phyloP scores from a whole-genome alignment of 768 basidiomycete species.

The Leccinellum luteum region DNA sequence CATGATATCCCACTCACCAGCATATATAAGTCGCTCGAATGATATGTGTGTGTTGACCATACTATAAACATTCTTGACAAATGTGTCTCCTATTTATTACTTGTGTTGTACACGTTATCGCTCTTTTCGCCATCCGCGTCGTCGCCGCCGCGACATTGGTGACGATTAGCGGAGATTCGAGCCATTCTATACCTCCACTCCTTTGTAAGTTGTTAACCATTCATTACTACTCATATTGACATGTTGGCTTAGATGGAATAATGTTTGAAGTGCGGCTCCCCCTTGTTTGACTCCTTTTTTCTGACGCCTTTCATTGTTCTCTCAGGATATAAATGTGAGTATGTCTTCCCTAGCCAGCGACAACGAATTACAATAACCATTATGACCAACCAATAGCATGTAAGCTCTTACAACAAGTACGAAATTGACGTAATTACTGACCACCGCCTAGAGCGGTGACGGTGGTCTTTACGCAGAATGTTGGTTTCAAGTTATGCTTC shows the following conservation, averaged over 20 bases:
- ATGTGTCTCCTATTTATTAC: neutral
- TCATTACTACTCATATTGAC: neutral
- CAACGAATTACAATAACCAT: neutral
- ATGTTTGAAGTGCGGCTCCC: conserved; percentile 53
- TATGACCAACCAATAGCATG: conserved; percentile 27
- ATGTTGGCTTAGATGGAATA: conserved; percentile 39
- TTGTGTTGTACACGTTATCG: neutral
- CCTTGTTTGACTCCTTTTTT: neutral
- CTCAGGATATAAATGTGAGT: conserved; percentile 59
- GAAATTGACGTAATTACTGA: conserved; percentile 8
- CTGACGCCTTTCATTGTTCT: neutral
- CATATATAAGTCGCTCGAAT: neutral
- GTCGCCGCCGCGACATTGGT: conserved; percentile 23
- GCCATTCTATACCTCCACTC: conserved; percentile 49
- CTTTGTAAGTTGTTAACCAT: conserved; percentile 39
- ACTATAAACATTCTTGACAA: neutral
- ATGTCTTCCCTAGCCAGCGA: neutral
- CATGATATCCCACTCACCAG: neutral
- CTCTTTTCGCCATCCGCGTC: neutral
- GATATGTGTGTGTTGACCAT: neutral
- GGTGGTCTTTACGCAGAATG: conserved; percentile 63
- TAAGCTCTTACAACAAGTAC: conserved; percentile 11
- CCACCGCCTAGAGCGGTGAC: conserved; percentile 50
- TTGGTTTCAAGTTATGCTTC: conserved; percentile 23
- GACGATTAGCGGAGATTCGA: conserved; percentile 43